Conservation (phyloP, 2,329 filamentous ascomycete genomes). For the Aspergillus niger region DNA sequence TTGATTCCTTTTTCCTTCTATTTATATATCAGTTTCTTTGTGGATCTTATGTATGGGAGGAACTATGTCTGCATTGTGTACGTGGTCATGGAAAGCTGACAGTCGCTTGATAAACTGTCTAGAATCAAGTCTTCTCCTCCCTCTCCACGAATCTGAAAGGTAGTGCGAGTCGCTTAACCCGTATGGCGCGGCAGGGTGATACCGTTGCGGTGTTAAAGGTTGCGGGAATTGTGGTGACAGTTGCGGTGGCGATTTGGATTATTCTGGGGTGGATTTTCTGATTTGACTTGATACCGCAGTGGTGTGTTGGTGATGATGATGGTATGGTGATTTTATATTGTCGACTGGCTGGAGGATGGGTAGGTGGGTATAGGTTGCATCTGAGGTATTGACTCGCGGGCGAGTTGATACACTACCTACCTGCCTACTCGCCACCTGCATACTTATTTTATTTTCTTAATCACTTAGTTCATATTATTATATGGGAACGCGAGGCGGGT, state of each 20-base stretch:
- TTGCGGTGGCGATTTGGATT: slow-evolving; percentile 76
- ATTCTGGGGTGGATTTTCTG: slow-evolving; percentile 64
- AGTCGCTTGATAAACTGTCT: background rate
- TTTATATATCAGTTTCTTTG: background rate
- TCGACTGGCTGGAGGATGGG: background rate
- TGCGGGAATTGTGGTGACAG: slow-evolving; percentile 74
- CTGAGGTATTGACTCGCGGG: too few species aligned
- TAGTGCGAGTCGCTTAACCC: slow-evolving; percentile 75
- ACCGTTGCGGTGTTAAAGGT: slow-evolving; percentile 89
- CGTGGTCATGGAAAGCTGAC: too few species aligned
- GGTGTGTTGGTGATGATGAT: background rate
- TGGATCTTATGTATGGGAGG: background rate
- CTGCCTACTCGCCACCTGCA: too few species aligned
- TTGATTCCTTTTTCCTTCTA: background rate
- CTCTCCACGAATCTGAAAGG: slow-evolving; percentile 82
- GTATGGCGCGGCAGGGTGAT: slow-evolving; percentile 90
- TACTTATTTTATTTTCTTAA: too few species aligned
- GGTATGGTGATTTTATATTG: background rate
- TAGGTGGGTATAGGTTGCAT: background rate
- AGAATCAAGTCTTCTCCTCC: slow-evolving; percentile 89
- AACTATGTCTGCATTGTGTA: too few species aligned
- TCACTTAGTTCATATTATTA: too few species aligned
- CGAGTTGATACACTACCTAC: too few species aligned
- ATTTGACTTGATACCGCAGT: background rate
- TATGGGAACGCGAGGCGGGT: too few species aligned